Evolutionary conservation across 2,329 filamentous ascomycete species (phyloP), one percentile per base, ranked within the genome.

Genomic region (Verticillium albo-atrum): DNA sequence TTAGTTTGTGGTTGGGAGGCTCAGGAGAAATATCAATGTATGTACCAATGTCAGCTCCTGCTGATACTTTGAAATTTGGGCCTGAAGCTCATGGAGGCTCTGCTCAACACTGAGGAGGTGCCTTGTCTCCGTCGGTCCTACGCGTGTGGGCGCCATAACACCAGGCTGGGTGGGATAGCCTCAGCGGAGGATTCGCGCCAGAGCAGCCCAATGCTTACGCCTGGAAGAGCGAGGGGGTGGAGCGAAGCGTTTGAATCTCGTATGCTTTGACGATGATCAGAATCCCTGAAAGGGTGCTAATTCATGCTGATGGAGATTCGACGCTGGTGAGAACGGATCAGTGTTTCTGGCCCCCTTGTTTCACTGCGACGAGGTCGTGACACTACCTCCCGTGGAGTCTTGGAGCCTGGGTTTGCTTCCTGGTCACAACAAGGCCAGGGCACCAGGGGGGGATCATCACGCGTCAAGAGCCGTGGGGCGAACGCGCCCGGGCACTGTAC

Each of bases 21-120:
- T 15, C 25, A 30, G 17, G 6, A n/a, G 51, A 15, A 20, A 28
- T 12, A 26, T 5, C 5, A 15, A n/a, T 3, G 30, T 14, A 12
- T 57, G 51, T 60, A 63, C 62, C n/a, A 35, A 17, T 35, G 62
- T 71, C 20, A 87, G 71, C 57, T 78, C 74, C 57, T 72, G 70
- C 67, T 86, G 80, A 62, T 84, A 79, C 67, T 87, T 79, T 58
- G 76, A 75, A 30, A 88, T 79, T 66, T 78, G 78, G 17, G 73
- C 75, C 69, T 89, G 85, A 1, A 94, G 82, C 68, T 89, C 86
- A 62, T 80, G 82, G 52, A 93, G 68, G 2, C 90, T 91, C 58
- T 83, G 81, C 60, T 91, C 84, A 52, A 94, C 76, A 67, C 82
- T 84, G 50, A 78, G 70, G 57, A 80, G 75, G 62, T 87, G 79